These are phyloP conservation scores for Licmophora abbreviata DNA, from an alignment of 108 stramenopile genomes.

Conservation along the genomic window DNA sequence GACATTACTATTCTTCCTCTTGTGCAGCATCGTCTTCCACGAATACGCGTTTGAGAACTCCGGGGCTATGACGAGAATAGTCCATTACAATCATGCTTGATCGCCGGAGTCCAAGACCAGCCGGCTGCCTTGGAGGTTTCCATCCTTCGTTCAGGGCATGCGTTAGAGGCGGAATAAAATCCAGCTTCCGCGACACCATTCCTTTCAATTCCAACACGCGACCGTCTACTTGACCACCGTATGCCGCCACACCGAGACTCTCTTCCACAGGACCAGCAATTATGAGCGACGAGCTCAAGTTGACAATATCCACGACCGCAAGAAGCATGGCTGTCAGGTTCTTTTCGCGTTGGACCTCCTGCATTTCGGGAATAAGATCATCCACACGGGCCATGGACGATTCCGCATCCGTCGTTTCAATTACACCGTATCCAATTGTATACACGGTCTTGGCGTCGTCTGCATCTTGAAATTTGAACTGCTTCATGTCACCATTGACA, in stretches of 20 bases:
- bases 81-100: background rate
- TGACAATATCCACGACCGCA: conserved; percentile 34
- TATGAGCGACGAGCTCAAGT: conserved; percentile 15
- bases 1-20: too few species aligned
- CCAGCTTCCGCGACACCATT: conserved; percentile 15
- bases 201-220: conserved; percentile 4
- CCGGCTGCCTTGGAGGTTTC: background rate
- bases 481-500: conserved; percentile 25
- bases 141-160: conserved; percentile 6
- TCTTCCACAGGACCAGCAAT: conserved; percentile 13
- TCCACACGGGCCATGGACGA: conserved; percentile 6
- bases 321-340: conserved; percentile 15
- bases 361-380: conserved; percentile 10
- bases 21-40: background rate
- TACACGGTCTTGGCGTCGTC: conserved; percentile 7
- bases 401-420: conserved; percentile 30
- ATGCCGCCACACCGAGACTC: conserved; percentile 14
- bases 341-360: background rate
- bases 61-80: background rate
- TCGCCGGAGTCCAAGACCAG: background rate
- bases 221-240: conserved; percentile 6
- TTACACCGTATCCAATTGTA: conserved; percentile 25
- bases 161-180: conserved; percentile 16
- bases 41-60: background rate
- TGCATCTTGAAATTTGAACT: conserved; percentile 17